A percentile compares a stretch with the other conserved stretches of the same genome.
These are phyloP conservation scores for Zopfia rhizophila DNA, from an alignment of 2,329 filamentous ascomycete genomes.

Conservation along the genomic window DNA sequence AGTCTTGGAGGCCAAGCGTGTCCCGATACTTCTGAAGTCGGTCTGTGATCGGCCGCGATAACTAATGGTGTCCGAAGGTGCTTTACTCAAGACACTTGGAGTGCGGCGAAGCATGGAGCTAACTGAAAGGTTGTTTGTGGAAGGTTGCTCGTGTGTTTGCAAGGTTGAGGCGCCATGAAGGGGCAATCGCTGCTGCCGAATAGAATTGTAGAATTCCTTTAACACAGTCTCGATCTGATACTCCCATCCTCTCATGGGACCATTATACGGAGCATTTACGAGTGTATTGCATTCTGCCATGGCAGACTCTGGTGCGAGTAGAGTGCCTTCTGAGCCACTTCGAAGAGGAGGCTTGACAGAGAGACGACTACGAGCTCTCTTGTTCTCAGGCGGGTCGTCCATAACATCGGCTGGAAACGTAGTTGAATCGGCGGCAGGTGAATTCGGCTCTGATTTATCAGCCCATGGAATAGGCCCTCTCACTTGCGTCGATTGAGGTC, in stretches of 20 bases:
- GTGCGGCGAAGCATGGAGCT: conserved; percentile 79
- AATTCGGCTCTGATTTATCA: conserved; percentile 47
- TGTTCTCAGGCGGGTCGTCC: conserved; percentile 50
- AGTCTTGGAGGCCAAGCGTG: conserved; percentile 85
- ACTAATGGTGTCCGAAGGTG: conserved; percentile 81
- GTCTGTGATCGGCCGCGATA: conserved; percentile 75
- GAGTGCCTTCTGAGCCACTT: conserved; percentile 46
- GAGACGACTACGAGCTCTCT: conserved; percentile 52
- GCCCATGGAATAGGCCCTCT: conserved; percentile 49
- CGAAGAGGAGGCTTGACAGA: conserved; percentile 54
- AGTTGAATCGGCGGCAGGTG: conserved; percentile 40
- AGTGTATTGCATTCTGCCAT: conserved; percentile 74
- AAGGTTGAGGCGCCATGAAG: conserved; percentile 76
- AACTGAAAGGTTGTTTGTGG: conserved; percentile 74
- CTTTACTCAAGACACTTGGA: conserved; percentile 91
- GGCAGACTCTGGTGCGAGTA: conserved; percentile 47
- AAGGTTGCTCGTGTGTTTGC: conserved; percentile 57
- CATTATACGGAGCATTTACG: conserved; percentile 80
- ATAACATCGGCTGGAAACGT: conserved; percentile 37
- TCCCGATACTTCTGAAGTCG: conserved; percentile 71
- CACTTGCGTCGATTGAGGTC: conserved; percentile 46
- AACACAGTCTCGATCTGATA: conserved; percentile 88
- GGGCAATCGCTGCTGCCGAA: conserved; percentile 86
- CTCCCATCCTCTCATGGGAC: conserved; percentile 83
- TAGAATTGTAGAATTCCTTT: conserved; percentile 90